Evolutionary conservation across 192 early-diverging fungal genomes (phyloP), one percentile per base, ranked within the genome.

Genomic region (Rhizophagus clarus): DNA sequence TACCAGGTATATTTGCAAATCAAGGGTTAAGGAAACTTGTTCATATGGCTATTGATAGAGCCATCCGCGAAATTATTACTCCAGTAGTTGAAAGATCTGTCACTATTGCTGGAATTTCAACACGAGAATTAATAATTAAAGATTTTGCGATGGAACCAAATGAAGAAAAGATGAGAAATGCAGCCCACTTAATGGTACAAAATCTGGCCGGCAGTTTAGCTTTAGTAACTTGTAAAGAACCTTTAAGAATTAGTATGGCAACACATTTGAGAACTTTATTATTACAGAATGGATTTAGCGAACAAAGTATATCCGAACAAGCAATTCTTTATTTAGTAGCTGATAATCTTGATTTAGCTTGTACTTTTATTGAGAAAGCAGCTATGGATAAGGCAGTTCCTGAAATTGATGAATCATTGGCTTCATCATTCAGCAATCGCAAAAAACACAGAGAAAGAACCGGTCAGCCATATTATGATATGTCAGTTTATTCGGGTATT

Each of bases 61-160:
- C 96, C 56, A 95, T 99, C 76, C 90, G 94, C 29, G 96, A 99
- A 82, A 91, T 89, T 76, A 95, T 97, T 60, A 90, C 91, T 1
- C 94, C 96, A 20, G 95, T 98, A 12, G 96, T 99, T 6, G 96
- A 96, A 61, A 87, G 97, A 74, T 94, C 96, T 17, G 96, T 98
- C 1, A 92, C 93, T 0, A 98, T 99, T 83, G 97, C 97, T 4
- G 89, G 93, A 2, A 95, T 96, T 71, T 95, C 95, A 60, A 98
- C 96, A 8, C 89, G 95, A 6, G 98, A 99, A 81, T 88, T 98
- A 40, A 89, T 98, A 29, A 83, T 94, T 61, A 99, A 99, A 85
- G 98, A 99, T 82, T 98, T 98, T 88, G 95, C 94, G 0, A 89
- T 94, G 80, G 98, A 99, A 83, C 91, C 94, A 7, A 95, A 97